A percentile compares a stretch with the other conserved stretches of the same genome.
phyloP scores from a whole-genome alignment of 2,329 filamentous ascomycete genomes.

The Trichophyton mentagrophytes region DNA sequence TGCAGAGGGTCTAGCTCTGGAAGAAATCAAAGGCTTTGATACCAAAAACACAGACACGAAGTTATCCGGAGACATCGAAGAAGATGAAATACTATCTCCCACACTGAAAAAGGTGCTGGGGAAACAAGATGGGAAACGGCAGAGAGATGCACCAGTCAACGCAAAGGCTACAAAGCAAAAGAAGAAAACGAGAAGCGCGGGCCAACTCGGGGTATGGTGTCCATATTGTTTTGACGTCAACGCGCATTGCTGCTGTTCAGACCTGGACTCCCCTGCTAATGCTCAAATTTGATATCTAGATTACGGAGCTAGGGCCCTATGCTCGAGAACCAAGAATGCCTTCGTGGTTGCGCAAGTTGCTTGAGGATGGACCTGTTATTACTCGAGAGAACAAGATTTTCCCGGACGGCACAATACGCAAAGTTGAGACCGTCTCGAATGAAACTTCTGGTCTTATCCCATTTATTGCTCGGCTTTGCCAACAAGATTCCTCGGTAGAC shows the following conservation, averaged over 20 bases:
- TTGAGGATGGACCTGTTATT: slow-evolving; percentile 47
- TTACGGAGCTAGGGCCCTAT: slow-evolving; percentile 55
- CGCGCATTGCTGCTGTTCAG: neutral
- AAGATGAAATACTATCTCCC: neutral
- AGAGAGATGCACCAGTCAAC: neutral
- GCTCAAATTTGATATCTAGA: slow-evolving; percentile 20
- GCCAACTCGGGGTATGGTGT: slow-evolving; percentile 4
- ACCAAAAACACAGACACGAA: neutral
- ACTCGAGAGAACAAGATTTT: slow-evolving; percentile 41
- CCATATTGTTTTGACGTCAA: neutral
- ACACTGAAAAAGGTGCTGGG: neutral
- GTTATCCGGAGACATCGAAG: neutral
- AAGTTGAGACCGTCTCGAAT: slow-evolving; percentile 35
- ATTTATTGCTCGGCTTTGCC: slow-evolving; percentile 50
- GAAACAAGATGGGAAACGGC: neutral
- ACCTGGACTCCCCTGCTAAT: neutral
- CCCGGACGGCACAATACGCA: slow-evolving; percentile 32
- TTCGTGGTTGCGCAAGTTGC: slow-evolving; percentile 48
- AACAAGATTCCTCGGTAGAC: slow-evolving; percentile 50
- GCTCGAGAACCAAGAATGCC: slow-evolving; percentile 67
- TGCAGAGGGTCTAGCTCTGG: slow-evolving; percentile 36
- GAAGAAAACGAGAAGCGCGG: neutral
- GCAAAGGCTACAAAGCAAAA: slow-evolving; percentile 1
- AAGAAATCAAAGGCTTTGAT: slow-evolving; percentile 20
- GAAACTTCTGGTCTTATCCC: slow-evolving; percentile 45